phyloP scores from a whole-genome alignment of 1,284 basidiomycete genomes.

The Cryptococcus sp. region DNA sequence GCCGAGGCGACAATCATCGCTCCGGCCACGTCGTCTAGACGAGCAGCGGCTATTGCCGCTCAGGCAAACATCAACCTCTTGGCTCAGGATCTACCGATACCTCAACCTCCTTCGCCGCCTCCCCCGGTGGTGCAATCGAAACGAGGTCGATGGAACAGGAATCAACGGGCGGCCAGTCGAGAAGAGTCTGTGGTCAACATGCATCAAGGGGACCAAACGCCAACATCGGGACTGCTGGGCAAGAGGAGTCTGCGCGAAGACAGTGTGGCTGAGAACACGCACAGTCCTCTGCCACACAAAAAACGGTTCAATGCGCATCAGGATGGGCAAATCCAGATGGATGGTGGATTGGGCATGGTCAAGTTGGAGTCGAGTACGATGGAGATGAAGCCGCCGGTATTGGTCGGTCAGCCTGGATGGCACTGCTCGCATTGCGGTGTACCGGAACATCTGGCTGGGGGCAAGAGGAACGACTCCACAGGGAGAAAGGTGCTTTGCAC shows the following conservation, averaged over 20 bases:
- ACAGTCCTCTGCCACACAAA: slow-evolving; percentile 18
- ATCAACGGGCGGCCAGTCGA: neutral
- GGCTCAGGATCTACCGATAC: slow-evolving; percentile 43
- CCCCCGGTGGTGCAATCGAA: slow-evolving; percentile 13
- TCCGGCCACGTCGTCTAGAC: slow-evolving; percentile 57
- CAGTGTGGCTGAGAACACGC: slow-evolving; percentile 14
- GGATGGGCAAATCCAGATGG: too few relatives aligned
- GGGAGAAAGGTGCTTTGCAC: slow-evolving; percentile 86
- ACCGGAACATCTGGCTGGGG: slow-evolving; percentile 75
- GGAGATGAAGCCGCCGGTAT: neutral
- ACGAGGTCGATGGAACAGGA: neutral
- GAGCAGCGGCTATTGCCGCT: slow-evolving; percentile 79
- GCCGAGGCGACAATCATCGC: slow-evolving; percentile 21
- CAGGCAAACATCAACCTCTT: slow-evolving; percentile 50
- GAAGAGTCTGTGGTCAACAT: slow-evolving; percentile 1
- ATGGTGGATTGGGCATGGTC: too few relatives aligned
- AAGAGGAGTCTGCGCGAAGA: slow-evolving; percentile 29
- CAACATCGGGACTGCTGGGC: too few relatives aligned
- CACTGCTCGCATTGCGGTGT: slow-evolving; percentile 88
- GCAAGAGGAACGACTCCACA: slow-evolving; percentile 71
- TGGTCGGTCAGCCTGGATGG: slow-evolving; percentile 58
- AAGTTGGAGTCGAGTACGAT: neutral
- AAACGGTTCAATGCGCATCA: too few relatives aligned
- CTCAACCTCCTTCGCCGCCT: slow-evolving; percentile 49
- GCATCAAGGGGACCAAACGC: too few relatives aligned